phyloP scores from a whole-genome alignment of 805 yeast genomes.

The Saccharomycopsis amapae region DNA sequence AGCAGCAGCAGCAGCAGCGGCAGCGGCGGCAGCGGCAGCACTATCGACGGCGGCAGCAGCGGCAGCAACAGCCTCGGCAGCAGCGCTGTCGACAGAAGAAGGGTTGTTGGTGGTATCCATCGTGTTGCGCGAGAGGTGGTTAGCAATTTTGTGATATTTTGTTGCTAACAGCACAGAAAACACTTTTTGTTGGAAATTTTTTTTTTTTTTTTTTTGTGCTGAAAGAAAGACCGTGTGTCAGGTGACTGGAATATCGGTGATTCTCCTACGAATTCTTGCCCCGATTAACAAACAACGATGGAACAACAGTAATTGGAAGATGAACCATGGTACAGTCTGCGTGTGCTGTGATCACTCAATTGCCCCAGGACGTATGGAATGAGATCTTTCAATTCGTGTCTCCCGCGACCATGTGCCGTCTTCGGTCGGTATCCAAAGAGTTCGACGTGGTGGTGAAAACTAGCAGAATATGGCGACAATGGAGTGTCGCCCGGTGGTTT shows the following conservation, averaged over 20 bases:
- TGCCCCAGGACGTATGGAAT: conserved; percentile 1
- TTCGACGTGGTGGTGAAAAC: background rate
- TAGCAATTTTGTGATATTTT: background rate
- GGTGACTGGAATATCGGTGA: background rate
- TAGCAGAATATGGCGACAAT: conserved; percentile 1
- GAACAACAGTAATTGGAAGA: too few relatives aligned
- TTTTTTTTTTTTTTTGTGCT: background rate
- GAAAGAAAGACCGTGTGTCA: background rate
- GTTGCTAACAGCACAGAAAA: background rate
- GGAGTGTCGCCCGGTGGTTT: background rate
- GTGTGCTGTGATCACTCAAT: too few relatives aligned
- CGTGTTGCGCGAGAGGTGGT: background rate
- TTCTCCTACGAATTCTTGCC: too few relatives aligned
- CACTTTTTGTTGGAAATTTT: background rate
- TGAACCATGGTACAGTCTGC: too few relatives aligned
- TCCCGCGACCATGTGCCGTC: background rate
- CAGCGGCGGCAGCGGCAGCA: conserved; percentile 1
- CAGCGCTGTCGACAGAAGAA: conserved; percentile 1
- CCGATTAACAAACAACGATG: too few relatives aligned
- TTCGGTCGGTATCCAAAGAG: background rate
- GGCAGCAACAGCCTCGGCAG: conserved; percentile 11
- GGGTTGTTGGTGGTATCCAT: background rate
- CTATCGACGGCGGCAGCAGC: conserved; percentile 8
- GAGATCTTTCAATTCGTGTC: background rate
- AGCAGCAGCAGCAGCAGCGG: background rate